phyloP scores from a whole-genome alignment of 345 rosid genomes.

The Aquilaria malaccensis region DNA sequence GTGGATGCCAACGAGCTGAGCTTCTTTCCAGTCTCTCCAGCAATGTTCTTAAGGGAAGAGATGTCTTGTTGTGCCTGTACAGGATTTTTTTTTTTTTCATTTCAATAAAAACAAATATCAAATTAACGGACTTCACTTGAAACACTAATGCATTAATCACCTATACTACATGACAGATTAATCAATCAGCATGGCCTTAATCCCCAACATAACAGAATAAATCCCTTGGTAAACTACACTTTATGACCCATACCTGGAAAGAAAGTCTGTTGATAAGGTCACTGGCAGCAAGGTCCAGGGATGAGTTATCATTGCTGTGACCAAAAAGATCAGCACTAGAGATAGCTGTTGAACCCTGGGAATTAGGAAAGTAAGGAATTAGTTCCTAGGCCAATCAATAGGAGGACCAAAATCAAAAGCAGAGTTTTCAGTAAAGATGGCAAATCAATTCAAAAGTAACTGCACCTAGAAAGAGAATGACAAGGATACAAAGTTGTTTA shows the following conservation, averaged over 20 bases:
- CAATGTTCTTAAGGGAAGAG: slow-evolving; percentile 74
- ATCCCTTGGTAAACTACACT: background rate
- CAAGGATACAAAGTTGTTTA: no score
- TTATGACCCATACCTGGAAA: slow-evolving; percentile 56
- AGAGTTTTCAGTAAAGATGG: no score
- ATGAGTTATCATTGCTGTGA: slow-evolving; percentile 30
- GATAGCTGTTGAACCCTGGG: slow-evolving; percentile 82
- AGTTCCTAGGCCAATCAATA: no score
- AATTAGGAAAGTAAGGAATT: background rate
- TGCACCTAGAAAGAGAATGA: background rate
- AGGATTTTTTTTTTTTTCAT: background rate
- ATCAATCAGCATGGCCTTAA: no score
- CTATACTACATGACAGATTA: no score
- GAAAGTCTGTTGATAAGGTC: slow-evolving; percentile 82
- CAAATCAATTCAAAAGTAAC: background rate
- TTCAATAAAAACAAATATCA: background rate
- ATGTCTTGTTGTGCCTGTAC: slow-evolving; percentile 89
- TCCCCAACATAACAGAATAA: background rate
- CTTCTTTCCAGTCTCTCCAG: slow-evolving; percentile 92
- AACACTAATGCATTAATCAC: background rate
- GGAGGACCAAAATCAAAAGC: no score
- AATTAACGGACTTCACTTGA: background rate
- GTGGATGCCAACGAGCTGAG: slow-evolving; percentile 74
- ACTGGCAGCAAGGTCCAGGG: slow-evolving; percentile 66
- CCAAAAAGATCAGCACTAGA: slow-evolving; percentile 98